These are phyloP conservation scores for Cryptococcus deneoformans DNA, from an alignment of 1,284 basidiomycete species.

Conservation along the genomic window DNA sequence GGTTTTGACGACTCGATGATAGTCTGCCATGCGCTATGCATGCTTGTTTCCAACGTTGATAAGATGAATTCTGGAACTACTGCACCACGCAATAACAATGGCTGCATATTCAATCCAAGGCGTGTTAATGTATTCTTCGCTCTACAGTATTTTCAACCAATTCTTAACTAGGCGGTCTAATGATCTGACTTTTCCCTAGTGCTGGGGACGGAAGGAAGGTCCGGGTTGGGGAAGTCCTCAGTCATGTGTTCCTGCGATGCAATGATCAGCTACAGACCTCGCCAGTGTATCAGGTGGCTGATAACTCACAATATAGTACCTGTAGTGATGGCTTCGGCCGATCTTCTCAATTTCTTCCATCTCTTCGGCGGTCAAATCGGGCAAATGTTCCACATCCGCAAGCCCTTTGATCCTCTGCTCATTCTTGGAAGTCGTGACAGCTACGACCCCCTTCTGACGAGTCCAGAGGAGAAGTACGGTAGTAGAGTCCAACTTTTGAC, in stretches of 20 bases:
- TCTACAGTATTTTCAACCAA: too few species aligned
- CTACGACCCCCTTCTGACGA: constrained; percentile 53
- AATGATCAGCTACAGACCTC: background rate
- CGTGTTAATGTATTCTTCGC: too few species aligned
- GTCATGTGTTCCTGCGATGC: constrained; percentile 36
- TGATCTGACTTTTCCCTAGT: background rate
- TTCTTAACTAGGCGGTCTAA: too few species aligned
- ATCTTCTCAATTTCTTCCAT: constrained; percentile 60
- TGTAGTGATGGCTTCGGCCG: constrained; percentile 62
- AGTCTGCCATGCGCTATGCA: too few species aligned
- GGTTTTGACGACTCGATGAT: too few species aligned
- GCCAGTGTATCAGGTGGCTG: background rate
- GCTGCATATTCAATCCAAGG: too few species aligned
- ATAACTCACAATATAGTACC: constrained; percentile 34
- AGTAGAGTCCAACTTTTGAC: constrained; percentile 55
- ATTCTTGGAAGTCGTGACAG: background rate
- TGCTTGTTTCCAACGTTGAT: too few species aligned
- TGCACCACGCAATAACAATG: too few species aligned
- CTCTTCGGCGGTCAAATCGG: constrained; percentile 61
- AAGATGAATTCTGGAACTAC: too few species aligned
- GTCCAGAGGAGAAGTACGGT: constrained; percentile 64
- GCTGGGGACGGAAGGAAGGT: constrained; percentile 26
- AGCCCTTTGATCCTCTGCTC: constrained; percentile 57
- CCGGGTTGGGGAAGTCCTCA: constrained; percentile 40
- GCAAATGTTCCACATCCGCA: constrained; percentile 54